phyloP scores from a whole-genome alignment of 768 basidiomycete species.

The Mycena vulgaris region DNA sequence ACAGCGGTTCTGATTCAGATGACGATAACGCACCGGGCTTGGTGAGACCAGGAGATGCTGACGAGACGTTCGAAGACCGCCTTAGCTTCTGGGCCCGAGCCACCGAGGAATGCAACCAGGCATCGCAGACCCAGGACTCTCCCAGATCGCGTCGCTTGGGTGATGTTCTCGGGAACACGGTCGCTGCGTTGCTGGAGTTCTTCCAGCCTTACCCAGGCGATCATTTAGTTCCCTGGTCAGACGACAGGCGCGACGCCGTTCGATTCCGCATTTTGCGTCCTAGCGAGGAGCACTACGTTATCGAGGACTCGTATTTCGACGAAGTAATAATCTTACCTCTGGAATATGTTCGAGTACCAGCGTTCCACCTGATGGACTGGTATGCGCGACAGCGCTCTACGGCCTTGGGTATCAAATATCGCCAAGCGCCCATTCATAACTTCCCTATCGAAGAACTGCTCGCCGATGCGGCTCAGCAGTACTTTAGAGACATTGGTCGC shows the following conservation, averaged over 20 bases:
- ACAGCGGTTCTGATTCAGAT: no score
- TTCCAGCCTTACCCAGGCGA: background rate
- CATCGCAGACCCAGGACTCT: no score
- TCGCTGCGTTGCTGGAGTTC: background rate
- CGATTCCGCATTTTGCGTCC: background rate
- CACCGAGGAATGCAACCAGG: no score
- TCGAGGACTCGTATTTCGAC: background rate
- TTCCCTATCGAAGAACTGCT: constrained; percentile 7
- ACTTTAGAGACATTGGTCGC: background rate
- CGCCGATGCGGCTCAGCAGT: constrained; percentile 4
- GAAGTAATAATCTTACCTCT: background rate
- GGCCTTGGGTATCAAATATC: background rate
- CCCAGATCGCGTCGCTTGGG: no score
- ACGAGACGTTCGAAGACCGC: no score
- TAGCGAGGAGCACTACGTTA: background rate
- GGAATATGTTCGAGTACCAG: background rate
- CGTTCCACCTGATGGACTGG: constrained; percentile 13
- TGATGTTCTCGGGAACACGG: no score
- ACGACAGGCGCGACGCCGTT: background rate
- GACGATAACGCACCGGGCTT: no score
- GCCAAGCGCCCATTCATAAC: constrained; percentile 2
- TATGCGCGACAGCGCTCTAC: background rate
- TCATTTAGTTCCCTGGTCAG: background rate
- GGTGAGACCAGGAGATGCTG: no score
- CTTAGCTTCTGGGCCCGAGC: no score